A percentile compares a stretch with the other conserved stretches of the same genome.
These are phyloP conservation scores for Phytophthora ohioensis DNA, from an alignment of 352 stramenopile species.

Conservation along the genomic window DNA sequence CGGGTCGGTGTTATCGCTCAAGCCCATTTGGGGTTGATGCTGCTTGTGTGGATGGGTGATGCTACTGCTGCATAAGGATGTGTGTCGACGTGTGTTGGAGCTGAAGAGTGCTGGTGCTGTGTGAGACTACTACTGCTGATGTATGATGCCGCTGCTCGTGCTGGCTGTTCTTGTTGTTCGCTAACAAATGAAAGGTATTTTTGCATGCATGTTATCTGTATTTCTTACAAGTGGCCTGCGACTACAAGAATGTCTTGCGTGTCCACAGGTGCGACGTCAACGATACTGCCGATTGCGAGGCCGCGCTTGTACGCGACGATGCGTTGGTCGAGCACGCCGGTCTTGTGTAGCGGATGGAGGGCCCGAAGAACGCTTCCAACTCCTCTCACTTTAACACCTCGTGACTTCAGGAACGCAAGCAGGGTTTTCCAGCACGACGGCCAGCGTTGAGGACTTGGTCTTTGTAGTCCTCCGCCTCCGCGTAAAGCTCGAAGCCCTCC, in stretches of 20 bases:
- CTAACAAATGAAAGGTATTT: too few relatives aligned
- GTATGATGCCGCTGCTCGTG: too few relatives aligned
- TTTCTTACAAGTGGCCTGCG: background rate
- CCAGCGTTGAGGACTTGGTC: slow-evolving; percentile 13
- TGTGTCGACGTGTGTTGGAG: too few relatives aligned
- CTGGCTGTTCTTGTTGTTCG: too few relatives aligned
- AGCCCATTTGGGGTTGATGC: too few relatives aligned
- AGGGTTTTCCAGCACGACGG: background rate
- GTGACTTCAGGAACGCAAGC: background rate
- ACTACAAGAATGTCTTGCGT: too few relatives aligned
- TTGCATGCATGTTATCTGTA: background rate
- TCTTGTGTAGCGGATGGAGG: slow-evolving; percentile 8
- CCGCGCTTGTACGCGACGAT: slow-evolving; percentile 8
- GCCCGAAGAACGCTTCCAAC: background rate
- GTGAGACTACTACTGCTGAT: too few relatives aligned
- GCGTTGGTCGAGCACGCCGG: background rate
- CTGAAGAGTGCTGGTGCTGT: too few relatives aligned
- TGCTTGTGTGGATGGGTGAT: too few relatives aligned
- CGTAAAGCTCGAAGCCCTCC: slow-evolving; percentile 7
- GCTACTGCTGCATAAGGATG: too few relatives aligned
- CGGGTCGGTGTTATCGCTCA: too few relatives aligned
- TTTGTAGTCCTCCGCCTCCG: background rate
- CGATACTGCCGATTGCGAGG: background rate
- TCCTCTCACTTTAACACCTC: background rate
- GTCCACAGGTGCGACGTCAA: background rate